Evolutionary conservation across 768 basidiomycete species (phyloP), one percentile per base, ranked within the genome.

Genomic region (Psilocybe sp.): DNA sequence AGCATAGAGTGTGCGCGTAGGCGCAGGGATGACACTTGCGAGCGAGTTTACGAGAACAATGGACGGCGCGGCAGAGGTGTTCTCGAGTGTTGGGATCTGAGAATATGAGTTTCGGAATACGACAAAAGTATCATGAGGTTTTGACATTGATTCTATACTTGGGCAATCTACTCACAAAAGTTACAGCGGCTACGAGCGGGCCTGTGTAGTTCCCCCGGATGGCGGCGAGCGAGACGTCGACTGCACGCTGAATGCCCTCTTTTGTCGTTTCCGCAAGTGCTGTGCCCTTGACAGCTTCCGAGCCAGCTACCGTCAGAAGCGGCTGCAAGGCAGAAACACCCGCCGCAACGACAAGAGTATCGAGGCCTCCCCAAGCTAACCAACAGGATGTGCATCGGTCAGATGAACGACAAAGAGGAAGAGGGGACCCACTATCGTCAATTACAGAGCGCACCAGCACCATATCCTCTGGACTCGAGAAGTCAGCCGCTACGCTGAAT

Each of bases 271-370:
- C 70, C 12, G 62, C 56, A 10, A 70, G 68, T 7, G 61, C 50
- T 35, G 68, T 63, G 12, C 60, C 63, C 12, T 57, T 68, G 4
- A 65, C 51, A 0, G 67, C 59, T 42, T 78, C 68, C 0, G 80
- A 70, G 2, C 85, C 87, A 13, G 89, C 85, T 9, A 91, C 67
- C 2, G 80, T 77, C 64, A 94, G 73, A 19, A 96, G 69, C 0
- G 92, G 87, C 46, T 79, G 82, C 2, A 93, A 72, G 10, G 92
- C 85, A 1, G 90, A 90, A 0, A 94, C 88, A 3, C 94, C 94
- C 2, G 92, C 92, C 31, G 81, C 78, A 33, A 96, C 80, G 28
- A 92, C 69, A 5, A 96, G 62, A 0, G 93, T 96, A 64, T 96
- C 93, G 1, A 95, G 56, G 13, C 92, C 89, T 1, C 69, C 71